phyloP scores from a whole-genome alignment of 768 basidiomycete species.

The Suillus americanus region DNA sequence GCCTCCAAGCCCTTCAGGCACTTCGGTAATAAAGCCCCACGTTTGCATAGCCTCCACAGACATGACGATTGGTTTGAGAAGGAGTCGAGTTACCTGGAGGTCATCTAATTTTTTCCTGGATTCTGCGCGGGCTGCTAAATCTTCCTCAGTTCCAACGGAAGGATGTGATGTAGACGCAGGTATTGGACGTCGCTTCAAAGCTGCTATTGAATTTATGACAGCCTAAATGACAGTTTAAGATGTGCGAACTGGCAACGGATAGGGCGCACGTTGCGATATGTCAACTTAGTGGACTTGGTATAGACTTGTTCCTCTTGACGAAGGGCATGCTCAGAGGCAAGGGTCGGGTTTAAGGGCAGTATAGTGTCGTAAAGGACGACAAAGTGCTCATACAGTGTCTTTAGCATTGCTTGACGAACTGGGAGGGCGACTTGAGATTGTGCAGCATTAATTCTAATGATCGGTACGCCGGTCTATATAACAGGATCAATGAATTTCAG shows the following conservation, averaged over 20 bases:
- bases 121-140: slow-evolving; percentile 56
- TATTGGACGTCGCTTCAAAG: slow-evolving; percentile 49
- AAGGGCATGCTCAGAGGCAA: slow-evolving; percentile 79
- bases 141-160: slow-evolving; percentile 76
- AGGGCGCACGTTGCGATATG: slow-evolving; percentile 75
- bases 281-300: slow-evolving; percentile 66
- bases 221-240: slow-evolving; percentile 37
- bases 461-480: slow-evolving; percentile 56
- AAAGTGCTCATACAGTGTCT: slow-evolving; percentile 73
- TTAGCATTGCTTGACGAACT: slow-evolving; percentile 76
- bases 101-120: slow-evolving; percentile 51
- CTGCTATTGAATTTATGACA: slow-evolving; percentile 49
- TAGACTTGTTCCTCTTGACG: slow-evolving; percentile 83
- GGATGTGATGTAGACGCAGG: slow-evolving; percentile 62
- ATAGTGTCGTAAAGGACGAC: slow-evolving; percentile 61
- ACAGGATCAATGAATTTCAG: not conserved
- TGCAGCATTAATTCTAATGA: slow-evolving; percentile 64
- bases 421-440: slow-evolving; percentile 72
- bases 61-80: slow-evolving; percentile 61
- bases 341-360: slow-evolving; percentile 48
- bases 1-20: slow-evolving; percentile 70
- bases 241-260: not conserved
- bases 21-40: slow-evolving; percentile 71
- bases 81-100: slow-evolving; percentile 49
- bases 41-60: slow-evolving; percentile 52